Evolutionary conservation across 2,329 filamentous ascomycete species (phyloP).

Genomic region (Epichloe bromicola): DNA sequence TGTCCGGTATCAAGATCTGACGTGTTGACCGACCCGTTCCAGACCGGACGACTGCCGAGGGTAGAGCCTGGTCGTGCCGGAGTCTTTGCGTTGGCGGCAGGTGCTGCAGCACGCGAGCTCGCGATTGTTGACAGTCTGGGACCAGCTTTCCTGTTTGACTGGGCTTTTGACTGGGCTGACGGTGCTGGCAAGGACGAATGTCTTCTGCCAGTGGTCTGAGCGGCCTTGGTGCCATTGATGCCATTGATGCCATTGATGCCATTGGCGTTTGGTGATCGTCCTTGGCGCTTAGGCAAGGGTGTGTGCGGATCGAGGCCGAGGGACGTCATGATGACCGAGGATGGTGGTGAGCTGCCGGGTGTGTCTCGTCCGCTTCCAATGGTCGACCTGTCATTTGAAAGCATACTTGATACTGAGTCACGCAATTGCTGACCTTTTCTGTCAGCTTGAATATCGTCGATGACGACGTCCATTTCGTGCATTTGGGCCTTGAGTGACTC

Average conservation of each 20-base stretch:
- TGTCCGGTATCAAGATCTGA: conserved; percentile 52
- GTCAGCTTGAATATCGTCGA: conserved; percentile 60
- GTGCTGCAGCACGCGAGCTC: conserved; percentile 38
- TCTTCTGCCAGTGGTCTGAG: conserved; percentile 32
- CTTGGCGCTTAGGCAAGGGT: conserved; percentile 29
- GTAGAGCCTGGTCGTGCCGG: conserved; percentile 33
- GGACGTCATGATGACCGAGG: conserved; percentile 46
- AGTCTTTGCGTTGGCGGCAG: conserved; percentile 22
- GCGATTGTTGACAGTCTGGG: conserved; percentile 34
- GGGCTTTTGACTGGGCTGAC: conserved; percentile 22
- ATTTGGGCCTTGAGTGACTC: conserved; percentile 63
- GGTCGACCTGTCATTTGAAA: conserved; percentile 68
- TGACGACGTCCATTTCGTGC: conserved; percentile 56
- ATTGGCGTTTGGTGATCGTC: conserved; percentile 32
- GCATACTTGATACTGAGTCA: conserved; percentile 85
- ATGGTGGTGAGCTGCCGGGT: conserved; percentile 53
- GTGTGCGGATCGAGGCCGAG: conserved; percentile 37
- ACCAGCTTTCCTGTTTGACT: conserved; percentile 27
- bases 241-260: conserved; percentile 27
- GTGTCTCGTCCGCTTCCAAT: conserved; percentile 57
- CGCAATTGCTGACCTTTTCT: conserved; percentile 61
- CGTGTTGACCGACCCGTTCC: conserved; percentile 57
- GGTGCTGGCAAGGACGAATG: conserved; percentile 36
- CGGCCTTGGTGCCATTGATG: conserved; percentile 30
- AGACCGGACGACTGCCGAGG: conserved; percentile 49